Base-by-base conservation (phyloP, 2,329 filamentous ascomycete species). In the Alternaria viburni region DNA sequence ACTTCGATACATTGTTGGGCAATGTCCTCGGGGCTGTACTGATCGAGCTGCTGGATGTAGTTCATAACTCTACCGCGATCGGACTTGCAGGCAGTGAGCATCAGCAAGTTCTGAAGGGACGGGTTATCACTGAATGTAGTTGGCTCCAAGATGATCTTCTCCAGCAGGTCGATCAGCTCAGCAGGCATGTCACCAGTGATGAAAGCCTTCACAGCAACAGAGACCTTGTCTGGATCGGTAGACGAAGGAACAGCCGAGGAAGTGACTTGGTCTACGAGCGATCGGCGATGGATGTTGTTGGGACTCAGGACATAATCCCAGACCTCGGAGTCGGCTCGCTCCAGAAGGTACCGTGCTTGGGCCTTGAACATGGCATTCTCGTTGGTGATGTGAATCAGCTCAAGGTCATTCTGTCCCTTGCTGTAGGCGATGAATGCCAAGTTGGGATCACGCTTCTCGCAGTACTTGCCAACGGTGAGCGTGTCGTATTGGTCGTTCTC, bases 141-240 rank as follows among this genome's bases (percentile, higher is more conserved):
- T n/a, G 96, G 96, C 85, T 99, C 96, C n/a, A 99, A 85, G 30
- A 99, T 95, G 71, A 99, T 99, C 89, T 98, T 99, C 86, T 99
- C 96, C 17, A 99, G 87, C 41, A 99, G 88, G 81, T 99, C 96
- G 74, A 99, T 98, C 55, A 99, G 87, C 84, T 99, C 96, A 5
- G 90, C 90, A 9, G 96, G 96, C 70, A 99, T 86, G 76, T 99
- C 96, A 60, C 92, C 92, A 69, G 91, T 90, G 57, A 99, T 89
- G 86, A 99, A 97, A 45, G 94, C 91, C 74, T 96, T 91, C 61
- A 99, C 96, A 51, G 96, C 96, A 69, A 97, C 88, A 0, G 93
- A 97, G 32, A 99, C 96, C 84, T 97, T 96, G 76, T 96, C 90
- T 2, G 96, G 96, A 71, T 99, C 95, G 6, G 87, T 93, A 11